Conservation (phyloP, 768 basidiomycete species). For the Rhodosporidiobolus odoratus region DNA sequence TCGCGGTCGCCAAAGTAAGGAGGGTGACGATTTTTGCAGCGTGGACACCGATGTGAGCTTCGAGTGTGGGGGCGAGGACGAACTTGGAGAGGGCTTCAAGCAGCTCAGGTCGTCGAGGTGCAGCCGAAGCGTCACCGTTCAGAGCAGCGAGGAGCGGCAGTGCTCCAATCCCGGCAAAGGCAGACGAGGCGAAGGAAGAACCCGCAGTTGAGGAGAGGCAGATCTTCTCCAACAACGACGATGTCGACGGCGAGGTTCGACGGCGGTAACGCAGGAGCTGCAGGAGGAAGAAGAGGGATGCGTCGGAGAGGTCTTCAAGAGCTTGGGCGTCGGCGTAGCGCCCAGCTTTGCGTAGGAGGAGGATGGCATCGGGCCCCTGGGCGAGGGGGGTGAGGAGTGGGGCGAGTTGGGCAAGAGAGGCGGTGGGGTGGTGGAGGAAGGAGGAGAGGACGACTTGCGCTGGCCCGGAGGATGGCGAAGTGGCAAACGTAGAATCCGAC, state of each 20-base stretch:
- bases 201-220: constrained; percentile 19
- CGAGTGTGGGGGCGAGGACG: constrained; percentile 18
- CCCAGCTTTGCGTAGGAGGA: constrained; percentile 59
- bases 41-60: constrained; percentile 9
- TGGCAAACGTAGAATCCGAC: too few relatives aligned
- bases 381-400: constrained; percentile 70
- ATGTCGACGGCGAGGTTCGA: constrained; percentile 43
- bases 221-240: constrained; percentile 65
- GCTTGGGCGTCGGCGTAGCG: constrained; percentile 65
- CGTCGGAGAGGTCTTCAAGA: constrained; percentile 63
- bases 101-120: constrained; percentile 11
- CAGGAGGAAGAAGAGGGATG: constrained; percentile 60
- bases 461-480: not conserved
- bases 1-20: constrained; percentile 2
- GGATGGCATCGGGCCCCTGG: constrained; percentile 58
- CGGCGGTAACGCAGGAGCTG: constrained; percentile 64
- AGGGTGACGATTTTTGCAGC: constrained; percentile 26
- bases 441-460: constrained; percentile 56
- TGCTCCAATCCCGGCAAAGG: not conserved
- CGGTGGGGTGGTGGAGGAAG: constrained; percentile 67
- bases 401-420: constrained; percentile 61
- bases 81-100: constrained; percentile 25
- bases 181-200: not conserved
- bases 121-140: not conserved
- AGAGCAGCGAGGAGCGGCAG: not conserved